These are phyloP conservation scores for Melanogaster broomeanus DNA, from an alignment of 768 basidiomycete genomes.

Conservation along the genomic window DNA sequence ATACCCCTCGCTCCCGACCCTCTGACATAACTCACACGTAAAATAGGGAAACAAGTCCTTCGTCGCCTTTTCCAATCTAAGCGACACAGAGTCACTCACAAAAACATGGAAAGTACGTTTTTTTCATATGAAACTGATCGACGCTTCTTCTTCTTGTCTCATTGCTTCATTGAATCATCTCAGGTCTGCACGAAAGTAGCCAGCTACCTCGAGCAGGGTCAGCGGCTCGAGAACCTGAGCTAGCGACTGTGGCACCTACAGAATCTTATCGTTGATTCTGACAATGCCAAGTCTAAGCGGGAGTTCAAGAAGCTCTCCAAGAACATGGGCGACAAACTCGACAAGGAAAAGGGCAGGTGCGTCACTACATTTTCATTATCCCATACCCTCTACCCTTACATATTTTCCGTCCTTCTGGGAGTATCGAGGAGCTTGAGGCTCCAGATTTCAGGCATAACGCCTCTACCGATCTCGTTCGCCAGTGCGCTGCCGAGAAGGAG, in stretches of 20 bases:
- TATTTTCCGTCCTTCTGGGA: conserved; percentile 41
- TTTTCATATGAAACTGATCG: conserved; percentile 6
- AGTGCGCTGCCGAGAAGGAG: conserved; percentile 78
- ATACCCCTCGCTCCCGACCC: conserved; percentile 4
- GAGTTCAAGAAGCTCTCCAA: too few relatives aligned
- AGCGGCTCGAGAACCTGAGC: conserved; percentile 87
- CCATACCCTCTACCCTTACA: too few relatives aligned
- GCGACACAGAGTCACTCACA: conserved; percentile 81
- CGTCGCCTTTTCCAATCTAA: conserved; percentile 87
- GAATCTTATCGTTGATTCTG: too few relatives aligned
- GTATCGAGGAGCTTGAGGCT: conserved; percentile 82
- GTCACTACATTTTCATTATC: too few relatives aligned
- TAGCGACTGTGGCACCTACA: conserved; percentile 96
- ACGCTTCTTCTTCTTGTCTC: neutral
- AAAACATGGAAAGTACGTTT: conserved; percentile 84
- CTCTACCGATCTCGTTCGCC: conserved; percentile 76
- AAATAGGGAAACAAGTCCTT: conserved; percentile 93
- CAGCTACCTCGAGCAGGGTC: conserved; percentile 87
- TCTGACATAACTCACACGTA: too few relatives aligned
- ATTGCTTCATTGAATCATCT: conserved; percentile 9
- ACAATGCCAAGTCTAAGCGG: too few relatives aligned
- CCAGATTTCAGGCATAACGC: conserved; percentile 80
- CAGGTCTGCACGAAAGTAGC: conserved; percentile 91
- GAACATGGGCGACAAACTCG: too few relatives aligned
- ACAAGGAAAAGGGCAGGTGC: too few relatives aligned